Percentiles rank a stretch among this genome's conserved stretches.
Evolutionary conservation across 2,329 filamentous ascomycete species (phyloP).

Genomic region (Colletotrichum cordylinicola): DNA sequence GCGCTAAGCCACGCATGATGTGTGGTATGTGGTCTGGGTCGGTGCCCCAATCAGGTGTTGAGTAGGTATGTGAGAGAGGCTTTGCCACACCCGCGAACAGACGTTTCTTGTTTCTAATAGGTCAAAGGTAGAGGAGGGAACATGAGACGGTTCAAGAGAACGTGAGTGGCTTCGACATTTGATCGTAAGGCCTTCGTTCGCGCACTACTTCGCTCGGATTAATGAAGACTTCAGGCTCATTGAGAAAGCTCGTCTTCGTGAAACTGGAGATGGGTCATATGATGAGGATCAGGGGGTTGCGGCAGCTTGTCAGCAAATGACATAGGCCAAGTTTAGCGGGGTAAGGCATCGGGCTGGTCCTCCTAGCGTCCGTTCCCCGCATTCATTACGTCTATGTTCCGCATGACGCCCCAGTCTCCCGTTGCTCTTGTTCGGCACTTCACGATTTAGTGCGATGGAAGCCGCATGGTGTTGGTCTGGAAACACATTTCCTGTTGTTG

Average conservation of each 20-base stretch:
- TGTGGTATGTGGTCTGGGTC: neutral
- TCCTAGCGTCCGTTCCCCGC: slow-evolving; percentile 10
- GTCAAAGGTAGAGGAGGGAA: neutral
- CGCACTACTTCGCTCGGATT: neutral
- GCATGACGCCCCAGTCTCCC: neutral
- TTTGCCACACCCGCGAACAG: neutral
- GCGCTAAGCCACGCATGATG: slow-evolving; percentile 1
- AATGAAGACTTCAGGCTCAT: neutral
- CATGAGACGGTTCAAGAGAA: neutral
- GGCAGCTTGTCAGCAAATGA: neutral
- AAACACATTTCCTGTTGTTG: neutral
- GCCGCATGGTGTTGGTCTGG: neutral
- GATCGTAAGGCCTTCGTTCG: neutral
- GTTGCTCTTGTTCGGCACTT: neutral
- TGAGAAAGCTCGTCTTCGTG: neutral
- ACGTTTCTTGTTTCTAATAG: neutral
- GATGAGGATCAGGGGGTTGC: neutral
- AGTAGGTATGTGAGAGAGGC: neutral
- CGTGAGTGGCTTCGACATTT: neutral
- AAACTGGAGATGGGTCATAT: slow-evolving; percentile 1
- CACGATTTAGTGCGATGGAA: neutral
- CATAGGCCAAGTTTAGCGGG: slow-evolving; percentile 16
- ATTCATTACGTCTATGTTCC: neutral
- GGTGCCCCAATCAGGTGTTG: neutral
- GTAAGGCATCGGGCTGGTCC: neutral